A percentile compares a stretch with the other conserved stretches of the same genome.
phyloP scores from a whole-genome alignment of 768 basidiomycete genomes.

The Hygrophoropsis aurantiaca region DNA sequence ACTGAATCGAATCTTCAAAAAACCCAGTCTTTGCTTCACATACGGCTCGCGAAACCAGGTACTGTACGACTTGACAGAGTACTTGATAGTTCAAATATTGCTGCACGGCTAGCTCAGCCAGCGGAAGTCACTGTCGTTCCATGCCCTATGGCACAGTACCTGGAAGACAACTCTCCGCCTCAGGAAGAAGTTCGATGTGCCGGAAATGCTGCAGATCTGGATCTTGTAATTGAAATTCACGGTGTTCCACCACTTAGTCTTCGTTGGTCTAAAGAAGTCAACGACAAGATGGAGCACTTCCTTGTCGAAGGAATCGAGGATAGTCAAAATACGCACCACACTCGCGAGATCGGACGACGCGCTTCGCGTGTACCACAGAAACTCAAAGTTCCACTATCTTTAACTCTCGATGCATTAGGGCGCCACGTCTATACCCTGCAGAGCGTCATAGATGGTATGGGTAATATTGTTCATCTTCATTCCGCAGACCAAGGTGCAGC shows the following conservation, averaged over 20 bases:
- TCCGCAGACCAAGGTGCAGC: slow-evolving; percentile 20
- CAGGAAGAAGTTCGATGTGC: slow-evolving; percentile 60
- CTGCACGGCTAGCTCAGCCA: slow-evolving; percentile 68
- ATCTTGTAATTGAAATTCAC: slow-evolving; percentile 61
- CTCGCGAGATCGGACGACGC: slow-evolving; percentile 19
- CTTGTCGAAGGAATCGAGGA: slow-evolving; percentile 84
- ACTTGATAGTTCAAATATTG: slow-evolving; percentile 64
- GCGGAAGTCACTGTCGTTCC: slow-evolving; percentile 73
- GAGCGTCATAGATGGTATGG: slow-evolving; percentile 78
- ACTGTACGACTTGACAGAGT: slow-evolving; percentile 74
- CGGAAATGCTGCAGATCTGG: slow-evolving; percentile 58
- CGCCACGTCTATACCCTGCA: slow-evolving; percentile 75
- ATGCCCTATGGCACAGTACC: slow-evolving; percentile 77
- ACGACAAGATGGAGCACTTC: slow-evolving; percentile 66
- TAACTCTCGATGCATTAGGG: slow-evolving; percentile 63
- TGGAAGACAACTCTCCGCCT: slow-evolving; percentile 31
- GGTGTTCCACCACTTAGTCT: slow-evolving; percentile 79
- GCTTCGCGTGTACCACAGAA: slow-evolving; percentile 45
- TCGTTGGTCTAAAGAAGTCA: slow-evolving; percentile 71
- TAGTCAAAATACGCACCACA: slow-evolving; percentile 37
- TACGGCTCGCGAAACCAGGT: slow-evolving; percentile 73
- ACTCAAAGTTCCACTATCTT: slow-evolving; percentile 65
- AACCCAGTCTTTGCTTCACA: slow-evolving; percentile 72
- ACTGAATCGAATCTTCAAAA: slow-evolving; percentile 57
- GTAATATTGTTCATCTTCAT: slow-evolving; percentile 62